These are phyloP conservation scores for Apiospora rasikravindrae DNA, from an alignment of 2,329 filamentous ascomycete species.

Conservation along the genomic window DNA sequence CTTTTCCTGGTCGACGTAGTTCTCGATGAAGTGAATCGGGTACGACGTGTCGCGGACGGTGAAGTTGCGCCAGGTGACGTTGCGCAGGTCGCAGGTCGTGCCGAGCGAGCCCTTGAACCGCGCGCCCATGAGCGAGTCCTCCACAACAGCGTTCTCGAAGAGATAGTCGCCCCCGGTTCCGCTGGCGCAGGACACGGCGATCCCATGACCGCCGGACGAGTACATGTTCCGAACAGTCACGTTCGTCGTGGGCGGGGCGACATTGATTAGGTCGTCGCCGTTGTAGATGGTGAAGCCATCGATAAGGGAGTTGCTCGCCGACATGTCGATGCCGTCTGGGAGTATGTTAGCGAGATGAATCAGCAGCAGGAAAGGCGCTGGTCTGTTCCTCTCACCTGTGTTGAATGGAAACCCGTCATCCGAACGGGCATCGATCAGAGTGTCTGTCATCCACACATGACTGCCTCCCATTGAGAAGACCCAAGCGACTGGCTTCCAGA, in stretches of 20 bases:
- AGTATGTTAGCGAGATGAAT: neutral
- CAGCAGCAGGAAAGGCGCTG: neutral
- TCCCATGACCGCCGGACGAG: slow-evolving; percentile 30
- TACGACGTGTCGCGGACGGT: slow-evolving; percentile 30
- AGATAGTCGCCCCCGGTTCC: slow-evolving; percentile 29
- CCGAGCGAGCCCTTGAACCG: slow-evolving; percentile 31
- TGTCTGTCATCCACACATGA: slow-evolving; percentile 31
- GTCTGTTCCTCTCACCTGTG: no score
- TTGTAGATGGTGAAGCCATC: slow-evolving; percentile 31
- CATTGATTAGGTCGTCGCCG: slow-evolving; percentile 31
- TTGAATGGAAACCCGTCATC: slow-evolving; percentile 30
- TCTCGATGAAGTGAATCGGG: slow-evolving; percentile 32
- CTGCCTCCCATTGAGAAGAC: slow-evolving; percentile 29
- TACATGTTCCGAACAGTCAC: slow-evolving; percentile 30
- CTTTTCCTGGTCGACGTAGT: slow-evolving; percentile 31
- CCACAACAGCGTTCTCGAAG: slow-evolving; percentile 30
- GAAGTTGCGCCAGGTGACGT: slow-evolving; percentile 32
- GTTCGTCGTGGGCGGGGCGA: slow-evolving; percentile 29
- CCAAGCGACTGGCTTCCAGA: slow-evolving; percentile 31
- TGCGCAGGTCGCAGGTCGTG: slow-evolving; percentile 30
- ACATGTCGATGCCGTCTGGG: slow-evolving; percentile 30
- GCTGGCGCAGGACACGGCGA: slow-evolving; percentile 29
- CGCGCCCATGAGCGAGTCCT: slow-evolving; percentile 29
- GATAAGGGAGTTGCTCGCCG: slow-evolving; percentile 29
- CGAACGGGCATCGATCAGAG: slow-evolving; percentile 28